Evolutionary conservation across 371 early-diverging fungal genomes (phyloP), one percentile per base, ranked within the genome.

Genomic region (Mortierella sp.): DNA sequence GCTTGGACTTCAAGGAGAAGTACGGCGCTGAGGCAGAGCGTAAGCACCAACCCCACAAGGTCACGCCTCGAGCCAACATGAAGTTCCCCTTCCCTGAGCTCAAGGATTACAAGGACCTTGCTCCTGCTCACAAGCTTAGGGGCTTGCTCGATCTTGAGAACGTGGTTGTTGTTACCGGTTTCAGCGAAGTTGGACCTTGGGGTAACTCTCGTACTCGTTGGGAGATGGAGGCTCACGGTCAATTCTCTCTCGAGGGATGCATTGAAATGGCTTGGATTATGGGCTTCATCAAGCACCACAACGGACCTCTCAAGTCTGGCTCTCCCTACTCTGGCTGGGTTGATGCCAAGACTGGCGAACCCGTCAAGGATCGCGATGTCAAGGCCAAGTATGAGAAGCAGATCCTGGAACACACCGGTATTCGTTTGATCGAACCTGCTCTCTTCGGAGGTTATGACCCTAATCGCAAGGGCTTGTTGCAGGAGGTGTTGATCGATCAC

Each of bases 231-330:
- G 91, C 94, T 56, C 71, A 82, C 53, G 98, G 98, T 65, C 91
- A 95, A 79, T 94, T 97, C 83, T 96, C 96, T 46, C 86, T 97
- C 37, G 96, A 96, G 57, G 98, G 96, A 17, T 95, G 96, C 77
- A 94, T 97, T 70, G 97, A 97, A 83, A 90, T 97, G 90, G 96
- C 98, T 34, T 96, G 98, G 96, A 93, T 96, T 72, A 96, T 96
- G 97, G 96, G 96, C 61, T 89, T 85, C 76, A 95, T 97, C 81
- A 93, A 91, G 81, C 95, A 95, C 80, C 90, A 90, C 80, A 89
- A 92, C 64, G 97, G 96, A 40, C 90, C 89, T 44, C 86, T 96
- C 71, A 94, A 94, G 86, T 88, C 86, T 79, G 91, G 90, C 46
- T 61, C 82, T 27, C 83, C 84, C 79, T 95, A 96, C 86, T 86